Evolutionary conservation across 441 rosid species (phyloP).

Genomic region (Aquilaria agallochum): DNA sequence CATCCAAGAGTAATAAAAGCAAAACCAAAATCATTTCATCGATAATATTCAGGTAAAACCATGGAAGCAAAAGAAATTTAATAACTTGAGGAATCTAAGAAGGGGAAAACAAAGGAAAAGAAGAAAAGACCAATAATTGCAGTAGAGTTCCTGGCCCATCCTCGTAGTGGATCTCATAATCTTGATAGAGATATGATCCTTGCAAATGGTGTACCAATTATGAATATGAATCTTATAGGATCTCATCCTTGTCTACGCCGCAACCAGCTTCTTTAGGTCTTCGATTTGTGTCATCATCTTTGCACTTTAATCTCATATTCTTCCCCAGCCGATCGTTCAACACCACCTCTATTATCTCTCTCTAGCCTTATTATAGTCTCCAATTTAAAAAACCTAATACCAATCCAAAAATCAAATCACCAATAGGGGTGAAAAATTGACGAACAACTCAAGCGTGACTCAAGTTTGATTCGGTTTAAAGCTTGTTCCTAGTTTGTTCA

Average conservation of each 20-base stretch:
- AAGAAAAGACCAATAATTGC: constrained; percentile 16
- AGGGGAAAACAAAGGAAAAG: too few relatives aligned
- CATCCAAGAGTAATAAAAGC: too few relatives aligned
- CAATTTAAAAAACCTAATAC: too few relatives aligned
- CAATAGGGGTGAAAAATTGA: too few relatives aligned
- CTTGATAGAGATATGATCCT: constrained; percentile 50
- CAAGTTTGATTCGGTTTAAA: too few relatives aligned
- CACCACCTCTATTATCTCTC: constrained; percentile 65
- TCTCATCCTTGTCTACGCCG: constrained; percentile 69
- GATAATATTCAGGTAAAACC: neutral
- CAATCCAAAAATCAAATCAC: neutral
- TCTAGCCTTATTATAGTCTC: neutral
- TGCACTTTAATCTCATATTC: constrained; percentile 79
- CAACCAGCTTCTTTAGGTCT: constrained; percentile 74
- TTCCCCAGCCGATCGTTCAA: constrained; percentile 67
- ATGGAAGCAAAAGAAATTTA: neutral
- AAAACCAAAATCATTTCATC: too few relatives aligned
- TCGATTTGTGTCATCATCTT: constrained; percentile 70
- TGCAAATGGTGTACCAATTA: constrained; percentile 61
- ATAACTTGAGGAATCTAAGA: too few relatives aligned
- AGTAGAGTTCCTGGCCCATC: constrained; percentile 51
- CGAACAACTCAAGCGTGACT: too few relatives aligned
- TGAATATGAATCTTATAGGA: constrained; percentile 65
- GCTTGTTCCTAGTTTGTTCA: too few relatives aligned
- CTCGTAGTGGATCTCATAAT: constrained; percentile 51